Evolutionary conservation across 1,139 yeast genomes (phyloP).

Genomic region (Waltiozyma sp.): DNA sequence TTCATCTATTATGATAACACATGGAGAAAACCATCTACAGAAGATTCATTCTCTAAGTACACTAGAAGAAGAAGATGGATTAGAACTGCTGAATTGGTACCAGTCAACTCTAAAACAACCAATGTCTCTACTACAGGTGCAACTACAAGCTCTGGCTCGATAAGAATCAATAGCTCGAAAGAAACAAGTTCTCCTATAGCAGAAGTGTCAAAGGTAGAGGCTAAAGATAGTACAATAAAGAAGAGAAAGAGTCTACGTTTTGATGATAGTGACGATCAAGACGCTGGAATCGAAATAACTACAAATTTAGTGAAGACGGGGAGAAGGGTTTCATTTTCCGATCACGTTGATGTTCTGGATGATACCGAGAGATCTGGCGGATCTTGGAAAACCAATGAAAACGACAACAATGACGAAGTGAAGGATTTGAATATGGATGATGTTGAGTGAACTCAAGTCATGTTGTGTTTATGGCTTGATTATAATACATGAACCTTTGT

Average conservation of each 20-base stretch:
- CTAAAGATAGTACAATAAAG: slow-evolving; percentile 9
- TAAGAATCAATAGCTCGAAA: slow-evolving; percentile 3
- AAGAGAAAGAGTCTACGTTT: slow-evolving; percentile 23
- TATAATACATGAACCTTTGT: no score
- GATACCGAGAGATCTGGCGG: not conserved
- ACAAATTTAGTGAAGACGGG: slow-evolving; percentile 8
- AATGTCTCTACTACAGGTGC: slow-evolving; percentile 4
- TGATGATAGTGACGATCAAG: slow-evolving; percentile 18
- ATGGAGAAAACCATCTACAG: slow-evolving; percentile 87
- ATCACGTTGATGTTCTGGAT: not conserved
- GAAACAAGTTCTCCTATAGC: slow-evolving; percentile 9
- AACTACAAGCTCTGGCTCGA: slow-evolving; percentile 6
- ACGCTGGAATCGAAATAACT: not conserved
- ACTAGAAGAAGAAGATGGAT: slow-evolving; percentile 95
- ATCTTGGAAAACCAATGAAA: not conserved
- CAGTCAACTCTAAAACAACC: slow-evolving; percentile 8
- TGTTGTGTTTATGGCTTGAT: no score
- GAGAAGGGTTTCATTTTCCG: slow-evolving; percentile 7
- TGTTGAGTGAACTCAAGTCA: no score
- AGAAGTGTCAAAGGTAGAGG: slow-evolving; percentile 17
- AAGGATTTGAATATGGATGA: not conserved
- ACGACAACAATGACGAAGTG: not conserved
- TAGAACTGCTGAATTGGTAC: slow-evolving; percentile 78
- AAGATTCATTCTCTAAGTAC: slow-evolving; percentile 80
- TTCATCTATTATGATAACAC: slow-evolving; percentile 83